These are phyloP conservation scores for Lodderomyces margitis DNA, from an alignment of 1,139 yeast species.

Conservation along the genomic window DNA sequence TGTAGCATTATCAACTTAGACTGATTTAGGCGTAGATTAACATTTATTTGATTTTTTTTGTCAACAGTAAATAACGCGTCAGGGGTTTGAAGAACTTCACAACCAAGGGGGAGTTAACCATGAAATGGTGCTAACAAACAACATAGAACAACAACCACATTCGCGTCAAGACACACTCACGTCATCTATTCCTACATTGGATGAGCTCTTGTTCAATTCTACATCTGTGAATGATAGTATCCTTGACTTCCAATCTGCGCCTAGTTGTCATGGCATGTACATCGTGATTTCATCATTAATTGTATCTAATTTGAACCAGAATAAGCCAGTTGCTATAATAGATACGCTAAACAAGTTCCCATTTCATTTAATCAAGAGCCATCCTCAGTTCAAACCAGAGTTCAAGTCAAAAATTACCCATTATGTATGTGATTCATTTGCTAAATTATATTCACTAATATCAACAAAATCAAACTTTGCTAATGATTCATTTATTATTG, in stretches of 20 bases:
- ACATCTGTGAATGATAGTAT: constrained; percentile 20
- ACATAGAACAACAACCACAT: constrained; percentile 10
- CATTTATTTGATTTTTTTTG: too few relatives aligned
- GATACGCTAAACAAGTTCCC: constrained; percentile 35
- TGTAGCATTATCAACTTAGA: too few relatives aligned
- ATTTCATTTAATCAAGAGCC: constrained; percentile 20
- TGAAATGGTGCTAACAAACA: constrained; percentile 11
- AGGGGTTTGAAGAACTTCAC: too few relatives aligned
- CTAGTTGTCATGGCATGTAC: constrained; percentile 27
- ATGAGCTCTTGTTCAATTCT: constrained; percentile 19
- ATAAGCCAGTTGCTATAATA: constrained; percentile 23
- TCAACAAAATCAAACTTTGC: neutral
- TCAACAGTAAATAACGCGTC: neutral
- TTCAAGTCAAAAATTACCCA: constrained; percentile 10
- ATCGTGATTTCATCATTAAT: constrained; percentile 25
- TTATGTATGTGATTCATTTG: constrained; percentile 27
- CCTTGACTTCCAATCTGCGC: constrained; percentile 40
- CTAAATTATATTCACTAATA: constrained; percentile 18
- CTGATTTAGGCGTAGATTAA: too few relatives aligned
- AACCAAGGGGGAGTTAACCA: too few relatives aligned
- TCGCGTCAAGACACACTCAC: constrained; percentile 15
- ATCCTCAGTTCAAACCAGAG: constrained; percentile 18
- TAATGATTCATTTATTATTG: constrained; percentile 21
- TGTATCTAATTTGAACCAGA: constrained; percentile 26
- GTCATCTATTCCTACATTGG: constrained; percentile 30